Evolutionary conservation across 1,284 basidiomycete genomes (phyloP).

Genomic region (Mrakiaceae sp.): DNA sequence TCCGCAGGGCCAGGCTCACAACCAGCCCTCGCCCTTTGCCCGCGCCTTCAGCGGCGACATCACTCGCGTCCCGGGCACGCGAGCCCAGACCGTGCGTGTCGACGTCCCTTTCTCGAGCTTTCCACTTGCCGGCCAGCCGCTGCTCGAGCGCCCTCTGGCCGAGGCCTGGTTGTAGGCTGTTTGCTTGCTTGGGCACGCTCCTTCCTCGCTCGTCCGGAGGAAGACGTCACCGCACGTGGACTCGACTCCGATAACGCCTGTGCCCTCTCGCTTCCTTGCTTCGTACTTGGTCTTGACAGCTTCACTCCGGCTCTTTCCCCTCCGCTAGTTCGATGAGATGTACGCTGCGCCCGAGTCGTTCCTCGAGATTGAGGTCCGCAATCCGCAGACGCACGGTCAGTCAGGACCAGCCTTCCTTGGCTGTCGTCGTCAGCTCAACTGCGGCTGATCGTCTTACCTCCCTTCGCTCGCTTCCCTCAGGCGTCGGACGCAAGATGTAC

Average conservation of each 20-base stretch:
- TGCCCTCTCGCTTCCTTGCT: neutral
- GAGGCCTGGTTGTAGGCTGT: neutral
- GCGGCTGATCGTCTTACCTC: conserved; percentile 11
- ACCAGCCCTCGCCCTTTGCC: conserved; percentile 13
- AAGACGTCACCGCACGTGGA: too few relatives aligned
- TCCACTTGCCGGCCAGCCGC: neutral
- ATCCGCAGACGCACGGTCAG: conserved; percentile 91
- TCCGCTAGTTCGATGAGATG: conserved; percentile 83
- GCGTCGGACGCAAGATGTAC: conserved; percentile 94
- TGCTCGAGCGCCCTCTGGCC: conserved; percentile 18
- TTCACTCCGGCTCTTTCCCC: neutral
- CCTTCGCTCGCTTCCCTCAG: conserved; percentile 38
- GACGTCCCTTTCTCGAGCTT: conserved; percentile 11
- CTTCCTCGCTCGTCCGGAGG: conserved; percentile 26
- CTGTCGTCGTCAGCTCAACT: neutral
- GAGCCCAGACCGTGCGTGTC: conserved; percentile 66
- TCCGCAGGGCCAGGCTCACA: neutral
- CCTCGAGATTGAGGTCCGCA: conserved; percentile 93
- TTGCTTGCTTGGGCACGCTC: neutral
- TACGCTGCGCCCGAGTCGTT: conserved; percentile 95
- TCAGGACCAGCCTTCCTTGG: conserved; percentile 5
- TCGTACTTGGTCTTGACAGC: neutral
- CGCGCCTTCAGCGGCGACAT: conserved; percentile 9
- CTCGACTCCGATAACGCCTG: too few relatives aligned
- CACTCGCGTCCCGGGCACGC: conserved; percentile 7